Evolutionary conservation across 495 filamentous ascomycete species (phyloP).

Genomic region (Hyaloscypha hepaticicola): DNA sequence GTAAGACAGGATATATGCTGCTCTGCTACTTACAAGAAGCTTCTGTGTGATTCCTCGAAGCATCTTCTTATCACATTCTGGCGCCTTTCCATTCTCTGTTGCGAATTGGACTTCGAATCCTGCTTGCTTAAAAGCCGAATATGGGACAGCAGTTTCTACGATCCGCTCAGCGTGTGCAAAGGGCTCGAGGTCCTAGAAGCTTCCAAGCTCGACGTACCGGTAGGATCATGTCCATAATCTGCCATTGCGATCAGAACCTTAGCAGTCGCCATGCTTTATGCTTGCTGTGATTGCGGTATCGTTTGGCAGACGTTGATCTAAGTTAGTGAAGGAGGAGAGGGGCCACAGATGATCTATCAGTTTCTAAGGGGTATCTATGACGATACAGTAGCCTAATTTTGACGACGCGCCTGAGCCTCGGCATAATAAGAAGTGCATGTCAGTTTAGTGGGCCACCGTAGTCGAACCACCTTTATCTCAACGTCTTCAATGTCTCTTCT

Average conservation of each 20-base stretch:
- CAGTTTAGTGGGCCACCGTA: too few relatives aligned
- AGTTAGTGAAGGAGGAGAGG: too few relatives aligned
- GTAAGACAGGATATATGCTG: too few relatives aligned
- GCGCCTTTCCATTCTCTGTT: slow-evolving; percentile 48
- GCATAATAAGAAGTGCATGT: too few relatives aligned
- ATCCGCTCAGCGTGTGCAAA: neutral
- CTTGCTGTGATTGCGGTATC: neutral
- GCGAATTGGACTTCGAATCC: slow-evolving; percentile 51
- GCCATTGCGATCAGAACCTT: slow-evolving; percentile 51
- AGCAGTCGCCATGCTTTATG: slow-evolving; percentile 11
- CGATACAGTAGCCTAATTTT: too few relatives aligned
- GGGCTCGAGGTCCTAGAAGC: neutral
- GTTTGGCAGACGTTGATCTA: too few relatives aligned
- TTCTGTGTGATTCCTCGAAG: slow-evolving; percentile 51
- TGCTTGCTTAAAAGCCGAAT: slow-evolving; percentile 48
- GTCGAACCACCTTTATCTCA: too few relatives aligned
- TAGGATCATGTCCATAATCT: slow-evolving; percentile 57
- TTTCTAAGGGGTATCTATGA: too few relatives aligned
- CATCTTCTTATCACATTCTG: slow-evolving; percentile 53
- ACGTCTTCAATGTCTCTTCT: too few relatives aligned
- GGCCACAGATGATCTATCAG: too few relatives aligned
- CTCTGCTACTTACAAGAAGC: slow-evolving; percentile 42
- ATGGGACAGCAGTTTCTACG: slow-evolving; percentile 53
- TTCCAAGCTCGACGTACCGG: slow-evolving; percentile 37
- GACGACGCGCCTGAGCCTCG: too few relatives aligned